These are phyloP conservation scores for Cladosporium halotolerans DNA, from an alignment of 2,329 filamentous ascomycete species.

Conservation along the genomic window DNA sequence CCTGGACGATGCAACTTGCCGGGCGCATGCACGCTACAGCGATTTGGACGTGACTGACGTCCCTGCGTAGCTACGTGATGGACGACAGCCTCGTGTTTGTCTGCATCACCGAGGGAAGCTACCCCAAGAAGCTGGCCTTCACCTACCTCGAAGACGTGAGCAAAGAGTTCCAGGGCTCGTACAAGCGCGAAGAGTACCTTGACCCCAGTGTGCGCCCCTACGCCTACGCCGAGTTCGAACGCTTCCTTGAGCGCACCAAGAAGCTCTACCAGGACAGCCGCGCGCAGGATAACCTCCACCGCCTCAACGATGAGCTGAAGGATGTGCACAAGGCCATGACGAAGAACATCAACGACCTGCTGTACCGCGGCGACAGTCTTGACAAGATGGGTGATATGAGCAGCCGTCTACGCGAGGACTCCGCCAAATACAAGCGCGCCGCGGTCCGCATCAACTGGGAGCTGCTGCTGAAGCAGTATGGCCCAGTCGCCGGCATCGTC, in stretches of 20 bases:
- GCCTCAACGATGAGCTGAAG: conserved; percentile 91
- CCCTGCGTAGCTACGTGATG: conserved; percentile 66
- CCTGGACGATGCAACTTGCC: background rate
- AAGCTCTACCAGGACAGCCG: conserved; percentile 89
- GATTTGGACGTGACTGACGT: background rate
- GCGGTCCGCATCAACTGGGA: conserved; percentile 98
- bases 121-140: conserved; percentile 96
- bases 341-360: conserved; percentile 96
- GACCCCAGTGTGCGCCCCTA: conserved; percentile 76
- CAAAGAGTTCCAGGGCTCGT: conserved; percentile 82
- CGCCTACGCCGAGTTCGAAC: conserved; percentile 97
- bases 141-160: conserved; percentile 93
- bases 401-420: conserved; percentile 79
- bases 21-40: background rate
- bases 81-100: conserved; percentile 79
- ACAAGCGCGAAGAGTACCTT: conserved; percentile 67
- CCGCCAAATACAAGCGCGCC: conserved; percentile 85
- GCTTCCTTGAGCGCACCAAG: conserved; percentile 88
- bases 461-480: conserved; percentile 90
- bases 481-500: conserved; percentile 74
- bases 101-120: conserved; percentile 86
- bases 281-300: conserved; percentile 86
- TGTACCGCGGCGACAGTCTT: conserved; percentile 89
- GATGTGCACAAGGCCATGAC: conserved; percentile 99
- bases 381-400: conserved; percentile 97